These are phyloP conservation scores for Penicillium thymicola DNA, from an alignment of 2,329 filamentous ascomycete species.

Conservation along the genomic window DNA sequence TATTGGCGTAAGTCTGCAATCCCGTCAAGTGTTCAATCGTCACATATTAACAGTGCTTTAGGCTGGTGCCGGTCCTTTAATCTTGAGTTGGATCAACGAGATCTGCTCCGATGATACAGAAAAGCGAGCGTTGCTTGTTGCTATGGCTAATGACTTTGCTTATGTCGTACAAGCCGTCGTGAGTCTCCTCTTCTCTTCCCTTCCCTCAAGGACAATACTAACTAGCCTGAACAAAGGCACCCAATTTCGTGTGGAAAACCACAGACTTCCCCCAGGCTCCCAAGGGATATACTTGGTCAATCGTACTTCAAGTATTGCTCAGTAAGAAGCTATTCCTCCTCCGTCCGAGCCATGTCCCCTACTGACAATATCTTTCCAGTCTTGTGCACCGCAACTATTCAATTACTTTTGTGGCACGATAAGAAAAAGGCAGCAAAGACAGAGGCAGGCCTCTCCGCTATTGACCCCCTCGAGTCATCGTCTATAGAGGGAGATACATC, in stretches of 20 bases:
- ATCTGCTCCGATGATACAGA: slow-evolving; percentile 33
- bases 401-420: slow-evolving; percentile 3
- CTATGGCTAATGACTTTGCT: slow-evolving; percentile 32
- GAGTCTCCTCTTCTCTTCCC: not conserved
- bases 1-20: slow-evolving; percentile 29
- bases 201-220: not conserved
- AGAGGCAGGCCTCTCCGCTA: not conserved
- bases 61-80: slow-evolving; percentile 38
- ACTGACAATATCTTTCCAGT: not conserved
- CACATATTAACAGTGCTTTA: not conserved
- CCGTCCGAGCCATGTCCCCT: not conserved
- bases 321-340: slow-evolving; percentile 23
- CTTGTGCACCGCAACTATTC: not conserved
- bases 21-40: not conserved
- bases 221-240: slow-evolving; percentile 15
- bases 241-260: slow-evolving; percentile 46
- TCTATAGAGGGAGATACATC: not conserved
- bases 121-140: slow-evolving; percentile 33
- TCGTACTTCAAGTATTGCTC: slow-evolving; percentile 34
- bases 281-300: slow-evolving; percentile 39
- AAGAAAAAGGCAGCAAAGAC: not conserved
- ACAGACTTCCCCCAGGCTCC: slow-evolving; percentile 38
- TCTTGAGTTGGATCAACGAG: slow-evolving; percentile 39
- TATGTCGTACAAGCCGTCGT: slow-evolving; percentile 36
- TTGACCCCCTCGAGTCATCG: not conserved